Conservation (phyloP, 2,329 filamentous ascomycete genomes). For the Exophiala sp. region DNA sequence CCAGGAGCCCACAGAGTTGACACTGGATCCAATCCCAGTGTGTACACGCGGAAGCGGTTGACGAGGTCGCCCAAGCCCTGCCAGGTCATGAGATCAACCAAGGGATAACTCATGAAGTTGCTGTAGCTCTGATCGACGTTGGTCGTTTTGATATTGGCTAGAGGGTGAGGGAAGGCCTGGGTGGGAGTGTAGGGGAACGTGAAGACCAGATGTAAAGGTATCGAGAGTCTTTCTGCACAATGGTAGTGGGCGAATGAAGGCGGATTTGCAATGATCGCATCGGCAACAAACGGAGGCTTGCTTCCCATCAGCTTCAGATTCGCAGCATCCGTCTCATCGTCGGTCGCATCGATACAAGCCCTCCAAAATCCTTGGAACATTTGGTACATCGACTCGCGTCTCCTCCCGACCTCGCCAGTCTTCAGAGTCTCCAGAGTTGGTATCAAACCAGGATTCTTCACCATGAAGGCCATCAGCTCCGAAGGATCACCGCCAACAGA, state of each 20-base stretch:
- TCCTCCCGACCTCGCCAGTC: slow-evolving; percentile 63
- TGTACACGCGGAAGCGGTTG: slow-evolving; percentile 66
- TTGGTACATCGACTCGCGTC: slow-evolving; percentile 65
- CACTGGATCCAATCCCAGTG: slow-evolving; percentile 64
- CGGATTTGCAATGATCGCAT: slow-evolving; percentile 38
- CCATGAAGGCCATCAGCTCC: slow-evolving; percentile 83
- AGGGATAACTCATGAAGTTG: slow-evolving; percentile 73
- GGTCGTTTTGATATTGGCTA: slow-evolving; percentile 67
- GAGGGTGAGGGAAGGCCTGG: slow-evolving; percentile 64
- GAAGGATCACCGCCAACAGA: slow-evolving; percentile 71
- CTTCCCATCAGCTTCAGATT: slow-evolving; percentile 62
- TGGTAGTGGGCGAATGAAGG: slow-evolving; percentile 37
- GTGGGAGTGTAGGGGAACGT: slow-evolving; percentile 68
- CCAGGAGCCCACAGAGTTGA: slow-evolving; percentile 72
- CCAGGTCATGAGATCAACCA: slow-evolving; percentile 66
- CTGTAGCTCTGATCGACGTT: slow-evolving; percentile 67
- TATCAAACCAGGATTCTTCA: slow-evolving; percentile 70
- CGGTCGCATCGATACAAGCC: slow-evolving; percentile 61
- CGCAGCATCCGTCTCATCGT: slow-evolving; percentile 57
- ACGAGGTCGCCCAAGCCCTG: slow-evolving; percentile 64
- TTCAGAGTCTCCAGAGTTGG: slow-evolving; percentile 66
- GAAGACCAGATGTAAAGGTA: slow-evolving; percentile 35
- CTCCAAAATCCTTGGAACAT: slow-evolving; percentile 83
- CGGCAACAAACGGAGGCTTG: slow-evolving; percentile 38
- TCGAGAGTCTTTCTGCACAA: slow-evolving; percentile 34